Percentiles rank a stretch among this genome's conserved stretches.
phyloP scores from a whole-genome alignment of 2,329 filamentous ascomycete genomes.

The Fonsecaea multimorphosa region DNA sequence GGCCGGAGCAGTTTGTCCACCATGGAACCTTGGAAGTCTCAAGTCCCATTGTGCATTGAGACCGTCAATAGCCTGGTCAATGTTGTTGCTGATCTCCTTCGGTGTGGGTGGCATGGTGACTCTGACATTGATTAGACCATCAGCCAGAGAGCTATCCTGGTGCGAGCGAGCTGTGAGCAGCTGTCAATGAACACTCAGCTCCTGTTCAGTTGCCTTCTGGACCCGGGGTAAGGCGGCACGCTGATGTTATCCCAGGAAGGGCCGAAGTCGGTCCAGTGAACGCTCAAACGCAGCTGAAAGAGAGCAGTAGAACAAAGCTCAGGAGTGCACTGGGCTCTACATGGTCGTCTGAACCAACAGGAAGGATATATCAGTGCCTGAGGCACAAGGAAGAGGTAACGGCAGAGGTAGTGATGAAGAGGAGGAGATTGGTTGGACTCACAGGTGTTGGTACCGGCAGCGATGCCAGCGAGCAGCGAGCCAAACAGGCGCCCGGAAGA shows the following conservation, averaged over 20 bases:
- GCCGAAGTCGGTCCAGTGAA: not conserved
- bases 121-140: not conserved
- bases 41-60: slow-evolving; percentile 47
- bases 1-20: slow-evolving; percentile 30
- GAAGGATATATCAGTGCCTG: not conserved
- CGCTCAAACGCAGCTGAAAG: not conserved
- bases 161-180: not conserved
- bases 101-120: slow-evolving; percentile 28
- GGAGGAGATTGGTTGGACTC: slow-evolving; percentile 2
- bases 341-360: too few species aligned
- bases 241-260: not conserved
- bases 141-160: not conserved
- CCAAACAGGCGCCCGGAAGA: slow-evolving; percentile 7
- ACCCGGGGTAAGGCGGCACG: not conserved
- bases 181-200: not conserved
- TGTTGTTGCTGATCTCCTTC: slow-evolving; percentile 22
- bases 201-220: not conserved
- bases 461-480: too few species aligned
- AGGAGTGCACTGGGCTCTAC: not conserved
- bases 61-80: slow-evolving; percentile 41
- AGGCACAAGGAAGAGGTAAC: not conserved
- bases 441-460: not conserved
- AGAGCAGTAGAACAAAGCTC: not conserved
- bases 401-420: not conserved
- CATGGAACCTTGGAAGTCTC: slow-evolving; percentile 42